These are phyloP conservation scores for Aspergillus arachidicola DNA, from an alignment of 2,329 filamentous ascomycete genomes.

Conservation along the genomic window DNA sequence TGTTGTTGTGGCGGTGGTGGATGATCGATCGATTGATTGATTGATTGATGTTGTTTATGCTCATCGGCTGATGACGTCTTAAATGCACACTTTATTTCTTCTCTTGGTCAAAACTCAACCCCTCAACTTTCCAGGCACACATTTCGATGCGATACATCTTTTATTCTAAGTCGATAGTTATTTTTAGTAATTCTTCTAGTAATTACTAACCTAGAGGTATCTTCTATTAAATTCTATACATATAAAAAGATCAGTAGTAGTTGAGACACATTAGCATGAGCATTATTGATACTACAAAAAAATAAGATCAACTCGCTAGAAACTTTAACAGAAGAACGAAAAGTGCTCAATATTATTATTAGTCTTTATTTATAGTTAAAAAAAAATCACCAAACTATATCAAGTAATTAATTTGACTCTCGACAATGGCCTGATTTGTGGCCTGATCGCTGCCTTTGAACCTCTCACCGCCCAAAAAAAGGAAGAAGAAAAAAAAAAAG, in stretches of 20 bases:
- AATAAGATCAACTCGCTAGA: too few relatives aligned
- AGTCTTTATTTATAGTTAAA: neutral
- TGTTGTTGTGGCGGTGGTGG: neutral
- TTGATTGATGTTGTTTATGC: neutral
- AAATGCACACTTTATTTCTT: too few relatives aligned
- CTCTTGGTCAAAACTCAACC: too few relatives aligned
- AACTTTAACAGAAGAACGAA: too few relatives aligned
- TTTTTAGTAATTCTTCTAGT: too few relatives aligned
- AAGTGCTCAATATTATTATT: too few relatives aligned
- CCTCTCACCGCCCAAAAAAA: conserved; percentile 23
- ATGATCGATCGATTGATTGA: neutral
- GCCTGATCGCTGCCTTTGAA: conserved; percentile 19
- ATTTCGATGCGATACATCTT: too few relatives aligned
- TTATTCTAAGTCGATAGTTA: too few relatives aligned
- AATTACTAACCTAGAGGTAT: too few relatives aligned
- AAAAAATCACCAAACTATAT: neutral
- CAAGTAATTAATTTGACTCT: neutral
- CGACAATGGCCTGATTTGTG: conserved; percentile 23
- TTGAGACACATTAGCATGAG: neutral
- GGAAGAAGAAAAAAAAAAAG: conserved; percentile 16
- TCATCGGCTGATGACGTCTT: neutral
- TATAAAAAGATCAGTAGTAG: neutral
- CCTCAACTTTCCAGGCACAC: too few relatives aligned
- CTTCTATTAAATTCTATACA: neutral
- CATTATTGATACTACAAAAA: neutral